phyloP scores from a whole-genome alignment of 1,284 basidiomycete genomes.

The Apiotrichum veenhuisii region DNA sequence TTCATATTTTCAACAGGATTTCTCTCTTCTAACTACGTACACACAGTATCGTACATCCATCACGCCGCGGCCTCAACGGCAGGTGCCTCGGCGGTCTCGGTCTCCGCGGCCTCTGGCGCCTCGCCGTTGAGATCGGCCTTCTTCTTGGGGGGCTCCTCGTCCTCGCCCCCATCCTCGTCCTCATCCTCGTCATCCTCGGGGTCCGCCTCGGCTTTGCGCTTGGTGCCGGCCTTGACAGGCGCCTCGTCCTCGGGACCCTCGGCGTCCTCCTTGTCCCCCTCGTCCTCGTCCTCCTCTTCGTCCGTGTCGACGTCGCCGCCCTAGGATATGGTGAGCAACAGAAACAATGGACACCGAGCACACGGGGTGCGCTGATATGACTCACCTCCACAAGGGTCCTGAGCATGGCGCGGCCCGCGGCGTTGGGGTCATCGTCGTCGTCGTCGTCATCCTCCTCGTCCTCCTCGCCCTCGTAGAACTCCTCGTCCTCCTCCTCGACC shows the following conservation, averaged over 20 bases:
- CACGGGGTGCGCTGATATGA: not conserved
- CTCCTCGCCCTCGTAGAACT: slow-evolving; percentile 7
- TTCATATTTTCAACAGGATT: too few species aligned
- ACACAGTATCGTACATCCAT: not conserved
- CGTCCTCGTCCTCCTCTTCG: slow-evolving; percentile 17
- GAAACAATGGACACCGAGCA: not conserved
- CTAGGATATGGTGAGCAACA: not conserved
- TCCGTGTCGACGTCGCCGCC: slow-evolving; percentile 10
- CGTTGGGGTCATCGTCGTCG: slow-evolving; percentile 19
- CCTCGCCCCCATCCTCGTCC: not conserved
- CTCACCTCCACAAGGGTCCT: slow-evolving; percentile 18
- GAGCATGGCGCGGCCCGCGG: slow-evolving; percentile 17
- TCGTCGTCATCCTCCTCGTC: slow-evolving; percentile 15
- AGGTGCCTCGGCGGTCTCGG: not conserved
- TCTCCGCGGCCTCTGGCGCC: slow-evolving; percentile 4
- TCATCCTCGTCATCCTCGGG: slow-evolving; percentile 4
- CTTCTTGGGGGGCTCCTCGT: slow-evolving; percentile 7
- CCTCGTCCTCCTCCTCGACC: slow-evolving; percentile 19
- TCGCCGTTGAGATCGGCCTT: slow-evolving; percentile 1
- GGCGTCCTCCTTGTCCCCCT: slow-evolving; percentile 7
- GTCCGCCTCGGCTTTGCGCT: slow-evolving; percentile 19
- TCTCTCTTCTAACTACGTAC: not conserved
- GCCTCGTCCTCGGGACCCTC: slow-evolving; percentile 7
- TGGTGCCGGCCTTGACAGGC: slow-evolving; percentile 3
- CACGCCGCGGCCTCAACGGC: not conserved